phyloP scores from a whole-genome alignment of 129 eudicot genomes.

The Flaveria linearis region DNA sequence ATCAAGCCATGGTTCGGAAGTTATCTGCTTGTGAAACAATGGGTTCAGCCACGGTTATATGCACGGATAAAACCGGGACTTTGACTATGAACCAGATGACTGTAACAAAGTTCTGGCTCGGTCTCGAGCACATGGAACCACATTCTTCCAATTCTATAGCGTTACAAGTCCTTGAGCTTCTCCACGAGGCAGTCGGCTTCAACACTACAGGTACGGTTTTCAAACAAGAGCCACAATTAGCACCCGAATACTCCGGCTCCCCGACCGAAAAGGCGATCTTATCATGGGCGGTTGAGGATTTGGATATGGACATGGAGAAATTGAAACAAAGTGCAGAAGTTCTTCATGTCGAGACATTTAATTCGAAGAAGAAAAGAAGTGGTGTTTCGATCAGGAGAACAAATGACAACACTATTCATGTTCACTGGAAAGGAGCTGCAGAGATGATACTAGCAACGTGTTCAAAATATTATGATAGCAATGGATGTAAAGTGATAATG shows the following conservation, averaged over 20 bases:
- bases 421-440: conserved; percentile 97
- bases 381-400: conserved; percentile 53
- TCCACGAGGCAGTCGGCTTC: conserved; percentile 68
- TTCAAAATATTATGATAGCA: conserved; percentile 43
- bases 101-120: conserved; percentile 71
- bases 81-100: conserved; percentile 78
- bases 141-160: conserved; percentile 24
- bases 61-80: conserved; percentile 91
- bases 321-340: conserved; percentile 47
- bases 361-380: conserved; percentile 74
- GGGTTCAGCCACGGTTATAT: conserved; percentile 90
- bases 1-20: conserved; percentile 90
- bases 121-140: conserved; percentile 41
- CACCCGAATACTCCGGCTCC: conserved; percentile 67
- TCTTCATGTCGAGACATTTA: conserved; percentile 71
- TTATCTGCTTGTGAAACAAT: conserved; percentile 90
- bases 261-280: conserved; percentile 92
- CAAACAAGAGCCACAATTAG: conserved; percentile 32
- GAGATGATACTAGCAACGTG: conserved; percentile 83
- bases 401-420: conserved; percentile 41
- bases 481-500: conserved; percentile 41
- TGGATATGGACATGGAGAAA: conserved; percentile 69
- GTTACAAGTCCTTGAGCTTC: conserved; percentile 35
- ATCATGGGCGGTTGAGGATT: conserved; percentile 68
- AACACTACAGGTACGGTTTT: conserved; percentile 77